Conservation (phyloP, 2,329 filamentous ascomycete genomes). For the Xylaria arbuscula region DNA sequence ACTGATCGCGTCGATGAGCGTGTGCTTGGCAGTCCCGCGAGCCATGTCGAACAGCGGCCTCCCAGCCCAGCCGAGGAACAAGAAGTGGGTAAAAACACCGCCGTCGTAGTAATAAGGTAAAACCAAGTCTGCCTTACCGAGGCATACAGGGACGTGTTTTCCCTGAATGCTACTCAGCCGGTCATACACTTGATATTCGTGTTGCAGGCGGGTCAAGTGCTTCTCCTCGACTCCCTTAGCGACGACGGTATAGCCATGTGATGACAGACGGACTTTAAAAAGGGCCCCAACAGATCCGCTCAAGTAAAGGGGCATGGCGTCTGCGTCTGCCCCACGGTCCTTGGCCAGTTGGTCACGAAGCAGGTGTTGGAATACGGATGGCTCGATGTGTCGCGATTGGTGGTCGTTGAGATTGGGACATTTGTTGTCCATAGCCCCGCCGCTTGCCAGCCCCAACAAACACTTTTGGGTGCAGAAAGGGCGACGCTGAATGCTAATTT, state of each 20-base stretch:
- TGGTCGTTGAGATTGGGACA: conserved; percentile 49
- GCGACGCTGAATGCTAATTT: conserved; percentile 21
- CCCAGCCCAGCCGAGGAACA: conserved; percentile 53
- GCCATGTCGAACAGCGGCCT: conserved; percentile 40
- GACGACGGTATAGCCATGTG: conserved; percentile 54
- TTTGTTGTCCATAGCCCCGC: conserved; percentile 42
- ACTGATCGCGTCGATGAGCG: conserved; percentile 31
- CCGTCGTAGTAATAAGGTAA: conserved; percentile 50
- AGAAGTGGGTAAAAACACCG: conserved; percentile 48
- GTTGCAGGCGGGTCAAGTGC: conserved; percentile 40
- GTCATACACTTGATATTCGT: conserved; percentile 51
- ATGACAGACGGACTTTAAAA: conserved; percentile 53
- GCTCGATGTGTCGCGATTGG: conserved; percentile 43
- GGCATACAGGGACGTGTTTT: conserved; percentile 51
- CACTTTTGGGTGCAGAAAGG: conserved; percentile 40
- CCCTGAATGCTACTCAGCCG: conserved; percentile 49
- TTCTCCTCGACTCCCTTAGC: conserved; percentile 53
- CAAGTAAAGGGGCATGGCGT: conserved; percentile 48
- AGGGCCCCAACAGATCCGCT: conserved; percentile 49
- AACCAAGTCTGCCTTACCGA: conserved; percentile 49
- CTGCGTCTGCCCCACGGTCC: conserved; percentile 49
- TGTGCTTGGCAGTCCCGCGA: conserved; percentile 27
- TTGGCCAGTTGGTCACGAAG: conserved; percentile 46
- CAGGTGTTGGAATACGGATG: conserved; percentile 45
- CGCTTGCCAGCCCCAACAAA: conserved; percentile 65